Evolutionary conservation across 495 filamentous ascomycete genomes (phyloP).

Genomic region (Filosporella fistucella): DNA sequence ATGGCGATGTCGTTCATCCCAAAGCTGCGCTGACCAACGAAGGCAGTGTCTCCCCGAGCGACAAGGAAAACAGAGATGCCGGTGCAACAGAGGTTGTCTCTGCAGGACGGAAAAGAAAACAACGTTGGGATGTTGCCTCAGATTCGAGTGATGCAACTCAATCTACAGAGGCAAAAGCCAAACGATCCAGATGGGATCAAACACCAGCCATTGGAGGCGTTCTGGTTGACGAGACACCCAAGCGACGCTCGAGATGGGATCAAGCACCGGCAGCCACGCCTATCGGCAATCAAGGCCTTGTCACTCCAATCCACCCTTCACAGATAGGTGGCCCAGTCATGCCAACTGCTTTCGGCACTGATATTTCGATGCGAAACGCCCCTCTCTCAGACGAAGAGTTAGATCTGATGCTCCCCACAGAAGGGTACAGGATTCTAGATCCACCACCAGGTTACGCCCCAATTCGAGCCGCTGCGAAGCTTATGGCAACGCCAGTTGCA

Average conservation of each 20-base stretch:
- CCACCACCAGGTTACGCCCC: slow-evolving; percentile 91
- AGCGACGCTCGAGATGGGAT: slow-evolving; percentile 82
- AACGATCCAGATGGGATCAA: slow-evolving; percentile 86
- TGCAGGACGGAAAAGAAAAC: slow-evolving; percentile 76
- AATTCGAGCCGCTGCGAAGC: slow-evolving; percentile 69
- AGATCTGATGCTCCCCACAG: slow-evolving; percentile 81
- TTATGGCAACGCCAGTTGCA: slow-evolving; percentile 65
- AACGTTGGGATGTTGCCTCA: slow-evolving; percentile 78
- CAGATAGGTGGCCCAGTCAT: slow-evolving; percentile 50
- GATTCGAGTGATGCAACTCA: slow-evolving; percentile 41
- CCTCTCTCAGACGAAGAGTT: slow-evolving; percentile 90
- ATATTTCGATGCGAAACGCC: slow-evolving; percentile 74
- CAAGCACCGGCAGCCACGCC: slow-evolving; percentile 83
- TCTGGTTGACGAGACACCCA: slow-evolving; percentile 52
- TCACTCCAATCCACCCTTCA: slow-evolving; percentile 82
- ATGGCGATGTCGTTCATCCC: slow-evolving; percentile 59
- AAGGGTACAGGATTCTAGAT: slow-evolving; percentile 92
- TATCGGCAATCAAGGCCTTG: slow-evolving; percentile 73
- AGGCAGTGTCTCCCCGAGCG: slow-evolving; percentile 38
- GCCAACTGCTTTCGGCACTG: slow-evolving; percentile 68
- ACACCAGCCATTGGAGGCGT: slow-evolving; percentile 60
- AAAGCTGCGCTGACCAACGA: slow-evolving; percentile 66
- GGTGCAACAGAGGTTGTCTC: slow-evolving; percentile 61
- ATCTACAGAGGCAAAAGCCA: slow-evolving; percentile 42
- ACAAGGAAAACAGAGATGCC: slow-evolving; percentile 69